phyloP scores from a whole-genome alignment of 257 asterid species.

The Fraxinus pennsylvanica region DNA sequence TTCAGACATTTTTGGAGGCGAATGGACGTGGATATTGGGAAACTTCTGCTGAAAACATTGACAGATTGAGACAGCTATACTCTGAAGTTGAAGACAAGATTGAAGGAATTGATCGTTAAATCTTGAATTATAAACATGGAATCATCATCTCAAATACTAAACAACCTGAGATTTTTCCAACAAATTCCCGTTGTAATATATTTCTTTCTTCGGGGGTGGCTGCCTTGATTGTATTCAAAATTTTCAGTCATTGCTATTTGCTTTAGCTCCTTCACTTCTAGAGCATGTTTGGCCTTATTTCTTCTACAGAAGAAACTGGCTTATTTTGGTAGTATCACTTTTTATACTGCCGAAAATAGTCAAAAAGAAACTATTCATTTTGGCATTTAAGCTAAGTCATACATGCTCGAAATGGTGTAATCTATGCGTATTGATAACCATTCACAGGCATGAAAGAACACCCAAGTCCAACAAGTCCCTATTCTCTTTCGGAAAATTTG shows the following conservation, averaged over 20 bases:
- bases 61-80: conserved; percentile 73
- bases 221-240: background rate
- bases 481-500: too few relatives aligned
- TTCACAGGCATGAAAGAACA: too few relatives aligned
- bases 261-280: too few relatives aligned
- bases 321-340: background rate
- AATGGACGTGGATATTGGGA: conserved; percentile 99
- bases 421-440: too few relatives aligned
- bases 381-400: too few relatives aligned
- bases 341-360: too few relatives aligned
- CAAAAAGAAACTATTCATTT: too few relatives aligned
- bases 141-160: conserved; percentile 22
- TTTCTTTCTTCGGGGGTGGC: background rate
- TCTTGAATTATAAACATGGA: background rate
- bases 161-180: background rate
- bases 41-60: conserved; percentile 80
- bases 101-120: conserved; percentile 86
- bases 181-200: background rate
- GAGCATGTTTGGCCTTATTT: background rate
- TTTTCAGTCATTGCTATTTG: background rate
- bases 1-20: conserved; percentile 95
- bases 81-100: conserved; percentile 98
- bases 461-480: too few relatives aligned
- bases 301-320: background rate
- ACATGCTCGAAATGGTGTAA: too few relatives aligned